Percentiles rank a stretch among this genome's conserved stretches.
These are phyloP conservation scores for Protomyces inouyei DNA, from an alignment of 1,139 yeast species.

Conservation along the genomic window DNA sequence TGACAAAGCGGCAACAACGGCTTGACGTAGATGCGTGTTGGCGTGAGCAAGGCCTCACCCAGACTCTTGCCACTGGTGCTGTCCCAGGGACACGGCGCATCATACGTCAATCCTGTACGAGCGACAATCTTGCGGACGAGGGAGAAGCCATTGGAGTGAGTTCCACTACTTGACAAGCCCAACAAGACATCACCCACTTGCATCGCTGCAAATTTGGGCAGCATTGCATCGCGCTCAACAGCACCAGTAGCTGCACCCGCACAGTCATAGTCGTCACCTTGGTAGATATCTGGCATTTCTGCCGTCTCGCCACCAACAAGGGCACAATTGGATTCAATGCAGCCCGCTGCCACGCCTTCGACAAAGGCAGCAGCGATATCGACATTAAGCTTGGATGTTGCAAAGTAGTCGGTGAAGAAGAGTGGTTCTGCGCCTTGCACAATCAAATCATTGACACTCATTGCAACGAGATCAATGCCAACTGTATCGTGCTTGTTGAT, in stretches of 20 bases:
- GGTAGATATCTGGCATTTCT: conserved; percentile 99
- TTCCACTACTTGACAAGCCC: conserved; percentile 86
- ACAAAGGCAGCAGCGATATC: conserved; percentile 83
- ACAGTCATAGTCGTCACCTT: conserved; percentile 91
- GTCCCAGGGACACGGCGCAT: conserved; percentile 77
- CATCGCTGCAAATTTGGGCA: conserved; percentile 69
- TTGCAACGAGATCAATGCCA: conserved; percentile 96
- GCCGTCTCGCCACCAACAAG: conserved; percentile 98
- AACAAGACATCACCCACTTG: conserved; percentile 70
- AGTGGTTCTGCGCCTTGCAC: conserved; percentile 99
- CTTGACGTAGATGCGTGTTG: conserved; percentile 92
- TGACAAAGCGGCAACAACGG: conserved; percentile 72
- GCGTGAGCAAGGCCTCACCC: conserved; percentile 80
- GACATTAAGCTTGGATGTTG: conserved; percentile 86
- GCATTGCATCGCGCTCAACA: conserved; percentile 68
- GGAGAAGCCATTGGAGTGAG: conserved; percentile 95
- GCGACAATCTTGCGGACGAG: conserved; percentile 92
- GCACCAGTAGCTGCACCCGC: conserved; percentile 99
- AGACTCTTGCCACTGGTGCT: conserved; percentile 56
- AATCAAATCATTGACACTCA: conserved; percentile 95
- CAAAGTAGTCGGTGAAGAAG: conserved; percentile 91
- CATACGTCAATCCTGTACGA: conserved; percentile 61
- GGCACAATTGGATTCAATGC: conserved; percentile 93
- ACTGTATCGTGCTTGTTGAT: conserved; percentile 88
- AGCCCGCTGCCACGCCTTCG: conserved; percentile 93